Percentiles rank a stretch among this genome's conserved stretches.
These are phyloP conservation scores for Rheum nobile DNA, from an alignment of 148 eudicot species.

Conservation along the genomic window DNA sequence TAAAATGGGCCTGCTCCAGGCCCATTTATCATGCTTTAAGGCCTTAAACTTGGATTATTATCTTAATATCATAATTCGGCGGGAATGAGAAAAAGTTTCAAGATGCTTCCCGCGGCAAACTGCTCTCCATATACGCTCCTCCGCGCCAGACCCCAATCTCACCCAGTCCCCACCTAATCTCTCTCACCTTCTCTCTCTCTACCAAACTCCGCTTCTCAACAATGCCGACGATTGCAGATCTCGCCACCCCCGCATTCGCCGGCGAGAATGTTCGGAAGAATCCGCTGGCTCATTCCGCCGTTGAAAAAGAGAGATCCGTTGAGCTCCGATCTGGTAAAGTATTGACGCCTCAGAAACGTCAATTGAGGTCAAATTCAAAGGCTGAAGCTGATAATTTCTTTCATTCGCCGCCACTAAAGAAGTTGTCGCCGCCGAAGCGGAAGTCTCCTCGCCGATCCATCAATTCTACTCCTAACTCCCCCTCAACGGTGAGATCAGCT, in stretches of 20 bases:
- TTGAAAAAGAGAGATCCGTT: not conserved
- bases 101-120: slow-evolving; percentile 2
- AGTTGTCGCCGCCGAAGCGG: slow-evolving; percentile 23
- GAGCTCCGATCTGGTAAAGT: not conserved
- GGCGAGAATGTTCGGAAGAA: not conserved
- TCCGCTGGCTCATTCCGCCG: not conserved
- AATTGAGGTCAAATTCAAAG: slow-evolving; percentile 37
- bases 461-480: slow-evolving; percentile 33
- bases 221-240: slow-evolving; percentile 5
- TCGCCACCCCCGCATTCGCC: not conserved
- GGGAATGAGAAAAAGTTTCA: not conserved
- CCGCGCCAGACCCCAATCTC: not conserved
- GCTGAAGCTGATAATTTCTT: slow-evolving; percentile 12
- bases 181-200: not conserved
- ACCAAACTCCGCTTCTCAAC: not conserved
- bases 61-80: not conserved
- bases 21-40: not conserved
- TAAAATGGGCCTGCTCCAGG: not conserved
- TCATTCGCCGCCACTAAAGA: slow-evolving; percentile 10
- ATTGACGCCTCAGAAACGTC: slow-evolving; percentile 41
- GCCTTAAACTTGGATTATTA: not conserved
- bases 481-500: slow-evolving; percentile 25
- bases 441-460: slow-evolving; percentile 61
- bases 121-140: slow-evolving; percentile 1
- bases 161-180: not conserved